A percentile compares a stretch with the other conserved stretches of the same genome.
phyloP scores from a whole-genome alignment of 2,329 filamentous ascomycete genomes.

The Aspergillus pseudotamarii region DNA sequence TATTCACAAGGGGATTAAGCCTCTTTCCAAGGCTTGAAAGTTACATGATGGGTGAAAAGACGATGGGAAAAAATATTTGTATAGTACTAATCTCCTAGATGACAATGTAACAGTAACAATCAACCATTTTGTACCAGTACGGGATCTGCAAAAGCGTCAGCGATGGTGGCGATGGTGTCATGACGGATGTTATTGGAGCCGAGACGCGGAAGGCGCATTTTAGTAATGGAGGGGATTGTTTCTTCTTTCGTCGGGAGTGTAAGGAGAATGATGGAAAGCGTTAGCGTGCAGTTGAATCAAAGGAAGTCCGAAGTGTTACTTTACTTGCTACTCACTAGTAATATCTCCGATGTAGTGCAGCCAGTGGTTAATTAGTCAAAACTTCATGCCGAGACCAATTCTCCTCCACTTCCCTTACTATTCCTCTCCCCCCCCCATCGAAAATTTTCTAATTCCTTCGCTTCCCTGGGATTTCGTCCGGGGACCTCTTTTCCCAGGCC shows the following conservation, averaged over 20 bases:
- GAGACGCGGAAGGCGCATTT: background rate
- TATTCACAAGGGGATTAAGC: constrained; percentile 96
- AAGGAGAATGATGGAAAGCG: background rate
- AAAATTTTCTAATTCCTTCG: constrained; percentile 4
- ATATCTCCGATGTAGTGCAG: constrained; percentile 5
- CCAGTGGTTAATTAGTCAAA: constrained; percentile 4
- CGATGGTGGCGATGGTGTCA: constrained; percentile 21
- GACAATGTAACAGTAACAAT: constrained; percentile 12
- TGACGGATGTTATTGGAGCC: background rate
- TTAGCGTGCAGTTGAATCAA: background rate
- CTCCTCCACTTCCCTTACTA: constrained; percentile 7
- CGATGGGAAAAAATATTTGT: background rate
- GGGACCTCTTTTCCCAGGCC: constrained; percentile 20
- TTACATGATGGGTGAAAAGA: background rate
- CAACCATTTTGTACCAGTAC: background rate
- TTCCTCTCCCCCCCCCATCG: constrained; percentile 6
- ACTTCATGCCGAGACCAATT: constrained; percentile 6
- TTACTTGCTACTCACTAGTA: background rate
- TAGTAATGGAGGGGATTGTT: background rate
- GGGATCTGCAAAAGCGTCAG: constrained; percentile 16
- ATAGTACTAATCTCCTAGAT: constrained; percentile 4
- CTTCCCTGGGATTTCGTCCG: constrained; percentile 11
- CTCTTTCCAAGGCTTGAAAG: constrained; percentile 29
- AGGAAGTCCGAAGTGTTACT: constrained; percentile 5
- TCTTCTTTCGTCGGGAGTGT: background rate